Evolutionary conservation across 805 yeast species (phyloP).

Genomic region (Myxozyma sirexii): DNA sequence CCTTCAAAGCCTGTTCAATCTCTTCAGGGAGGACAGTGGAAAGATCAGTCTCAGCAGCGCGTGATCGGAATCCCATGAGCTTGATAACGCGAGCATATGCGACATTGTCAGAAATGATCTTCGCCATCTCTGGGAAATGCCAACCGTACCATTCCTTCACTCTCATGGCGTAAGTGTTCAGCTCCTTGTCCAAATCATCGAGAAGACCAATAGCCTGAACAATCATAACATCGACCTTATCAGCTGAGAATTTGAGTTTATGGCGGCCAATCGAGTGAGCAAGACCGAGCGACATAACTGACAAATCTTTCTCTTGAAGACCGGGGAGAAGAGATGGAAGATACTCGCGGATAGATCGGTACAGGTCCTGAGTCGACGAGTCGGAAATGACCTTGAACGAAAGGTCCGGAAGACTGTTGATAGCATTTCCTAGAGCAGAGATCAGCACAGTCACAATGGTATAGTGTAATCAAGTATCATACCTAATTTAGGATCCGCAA

Average conservation of each 20-base stretch:
- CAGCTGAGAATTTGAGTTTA: conserved; percentile 95
- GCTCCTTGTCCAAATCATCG: conserved; percentile 96
- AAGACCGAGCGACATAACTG: conserved; percentile 96
- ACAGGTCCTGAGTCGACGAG: conserved; percentile 90
- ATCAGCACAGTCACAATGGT: not conserved
- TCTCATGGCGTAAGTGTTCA: conserved; percentile 98
- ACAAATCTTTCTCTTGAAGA: conserved; percentile 75
- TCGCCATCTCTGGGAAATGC: conserved; percentile 99
- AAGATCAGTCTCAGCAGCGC: conserved; percentile 87
- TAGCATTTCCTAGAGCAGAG: conserved; percentile 59
- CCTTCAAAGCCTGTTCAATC: conserved; percentile 83
- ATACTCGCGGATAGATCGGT: conserved; percentile 93
- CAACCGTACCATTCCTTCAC: conserved; percentile 99
- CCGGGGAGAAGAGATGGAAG: conserved; percentile 95
- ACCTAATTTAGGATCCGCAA: conserved; percentile 93
- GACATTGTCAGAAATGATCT: conserved; percentile 91
- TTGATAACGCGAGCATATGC: conserved; percentile 94
- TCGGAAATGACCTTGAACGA: conserved; percentile 89
- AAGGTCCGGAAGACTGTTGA: conserved; percentile 84
- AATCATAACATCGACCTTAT: conserved; percentile 98
- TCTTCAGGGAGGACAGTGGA: conserved; percentile 92
- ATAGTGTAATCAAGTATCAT: not conserved
- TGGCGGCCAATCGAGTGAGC: conserved; percentile 99
- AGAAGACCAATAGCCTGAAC: conserved; percentile 97
- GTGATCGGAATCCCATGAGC: conserved; percentile 91